Base-by-base conservation (phyloP, 257 asterid species). In the Solanum appendiculatum region DNA sequence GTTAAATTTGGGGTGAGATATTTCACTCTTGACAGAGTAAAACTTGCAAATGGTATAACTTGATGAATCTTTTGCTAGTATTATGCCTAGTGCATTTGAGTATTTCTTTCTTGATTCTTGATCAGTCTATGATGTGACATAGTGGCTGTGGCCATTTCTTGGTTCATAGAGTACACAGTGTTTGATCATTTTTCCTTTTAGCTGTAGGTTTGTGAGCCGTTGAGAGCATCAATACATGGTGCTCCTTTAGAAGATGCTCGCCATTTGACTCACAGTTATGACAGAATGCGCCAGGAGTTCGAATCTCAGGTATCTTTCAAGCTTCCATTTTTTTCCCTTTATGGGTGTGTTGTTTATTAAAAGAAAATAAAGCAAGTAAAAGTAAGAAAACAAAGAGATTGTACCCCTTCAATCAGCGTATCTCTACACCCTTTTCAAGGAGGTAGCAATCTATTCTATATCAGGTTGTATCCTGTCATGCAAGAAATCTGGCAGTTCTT, bases 181-280 rank as follows among this genome's bases (percentile, higher is more conserved):
- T 80, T 48, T 80, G 85, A 80, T 16, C 85, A 80, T 18, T 46
- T 78, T 80, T 48, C 68, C 85, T 80, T 46, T 46, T 80, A 88
- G 86, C 60, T 84, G 58, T 92, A 97, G 99, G 95, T 97, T 80
- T 92, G 94, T 39, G 98, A 95, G 91, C 96, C 98, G 82, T 96
- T 97, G 42, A 95, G 95, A 82, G 94, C 92, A 54, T 75, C 92
- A 70, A 91, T 93, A 23, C 90, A 90, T 44, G 96, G 99, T 83
- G 98, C 98, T 89, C 99, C 99, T 73, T 89, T 97, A 77, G 99
- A 94, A 90, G 99, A 97, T 91, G 99, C 98, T 72, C 99, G 98
- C 64, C 99, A 94, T 91, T 91, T 97, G 89, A 93, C 97, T 87
- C 98, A 91, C 86, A 92, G 93, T 42, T 97, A 95, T 82, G 97